phyloP scores from a whole-genome alignment of 495 filamentous ascomycete species.

The Xylaria grammica region DNA sequence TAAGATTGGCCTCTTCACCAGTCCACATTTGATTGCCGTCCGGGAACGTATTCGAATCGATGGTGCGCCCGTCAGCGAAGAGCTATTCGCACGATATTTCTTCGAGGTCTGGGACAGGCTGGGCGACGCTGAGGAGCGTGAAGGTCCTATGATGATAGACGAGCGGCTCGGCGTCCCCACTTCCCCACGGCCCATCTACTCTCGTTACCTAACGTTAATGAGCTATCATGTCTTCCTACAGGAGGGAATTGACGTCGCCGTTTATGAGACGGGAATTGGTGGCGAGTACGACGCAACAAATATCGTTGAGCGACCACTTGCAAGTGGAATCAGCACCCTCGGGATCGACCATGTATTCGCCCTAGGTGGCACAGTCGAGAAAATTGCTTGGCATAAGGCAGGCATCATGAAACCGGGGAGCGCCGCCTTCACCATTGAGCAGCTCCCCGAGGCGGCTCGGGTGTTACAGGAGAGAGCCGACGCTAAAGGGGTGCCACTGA shows the following conservation, averaged over 20 bases:
- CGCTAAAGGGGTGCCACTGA: slow-evolving; percentile 66
- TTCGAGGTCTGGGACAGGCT: slow-evolving; percentile 88
- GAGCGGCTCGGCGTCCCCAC: slow-evolving; percentile 37
- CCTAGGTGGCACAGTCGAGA: slow-evolving; percentile 81
- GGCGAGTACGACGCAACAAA: slow-evolving; percentile 96
- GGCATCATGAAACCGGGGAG: slow-evolving; percentile 83
- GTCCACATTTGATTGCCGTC: slow-evolving; percentile 85
- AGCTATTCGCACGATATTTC: slow-evolving; percentile 81
- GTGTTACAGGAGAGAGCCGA: slow-evolving; percentile 74
- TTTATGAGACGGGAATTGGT: slow-evolving; percentile 93
- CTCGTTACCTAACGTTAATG: slow-evolving; percentile 88
- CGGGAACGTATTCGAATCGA: slow-evolving; percentile 89
- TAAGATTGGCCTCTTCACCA: slow-evolving; percentile 85
- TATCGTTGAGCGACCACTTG: slow-evolving; percentile 75
- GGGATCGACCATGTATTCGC: slow-evolving; percentile 87
- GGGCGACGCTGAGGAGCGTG: slow-evolving; percentile 44
- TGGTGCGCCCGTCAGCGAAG: slow-evolving; percentile 73
- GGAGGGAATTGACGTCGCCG: slow-evolving; percentile 78
- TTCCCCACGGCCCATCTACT: slow-evolving; percentile 78
- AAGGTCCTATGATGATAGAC: slow-evolving; percentile 31
- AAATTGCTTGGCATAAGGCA: slow-evolving; percentile 97
- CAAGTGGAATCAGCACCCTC: slow-evolving; percentile 78
- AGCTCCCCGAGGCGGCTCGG: slow-evolving; percentile 65
- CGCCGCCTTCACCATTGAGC: slow-evolving; percentile 76
- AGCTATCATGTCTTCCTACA: slow-evolving; percentile 84